Evolutionary conservation across 2,329 filamentous ascomycete species (phyloP).

Genomic region (Colletotrichum chlorophyti): DNA sequence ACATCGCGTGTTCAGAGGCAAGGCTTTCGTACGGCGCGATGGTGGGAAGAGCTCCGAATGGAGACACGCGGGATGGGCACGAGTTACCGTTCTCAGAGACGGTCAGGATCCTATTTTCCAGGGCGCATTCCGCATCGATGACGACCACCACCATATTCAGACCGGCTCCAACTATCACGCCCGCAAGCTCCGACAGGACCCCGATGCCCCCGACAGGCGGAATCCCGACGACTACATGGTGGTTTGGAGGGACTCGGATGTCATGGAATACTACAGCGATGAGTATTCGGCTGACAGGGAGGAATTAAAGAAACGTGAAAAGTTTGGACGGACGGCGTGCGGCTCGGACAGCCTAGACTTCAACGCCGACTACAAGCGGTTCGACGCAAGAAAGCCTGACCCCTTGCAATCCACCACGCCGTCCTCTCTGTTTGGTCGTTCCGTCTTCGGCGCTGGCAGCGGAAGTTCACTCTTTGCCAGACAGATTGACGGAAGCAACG

Average conservation of each 20-base stretch:
- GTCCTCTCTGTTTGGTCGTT: constrained; percentile 73
- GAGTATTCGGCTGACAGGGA: constrained; percentile 54
- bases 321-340: constrained; percentile 61
- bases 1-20: constrained; percentile 86
- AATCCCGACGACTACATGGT: constrained; percentile 79
- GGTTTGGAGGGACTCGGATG: constrained; percentile 90
- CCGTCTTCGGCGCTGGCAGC: constrained; percentile 80
- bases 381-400: constrained; percentile 49
- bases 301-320: constrained; percentile 68
- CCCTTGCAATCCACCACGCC: constrained; percentile 68
- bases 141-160: constrained; percentile 88
- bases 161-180: constrained; percentile 75
- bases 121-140: constrained; percentile 82
- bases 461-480: no score
- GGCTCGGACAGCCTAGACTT: constrained; percentile 78
- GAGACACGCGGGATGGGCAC: constrained; percentile 85
- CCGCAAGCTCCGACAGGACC: constrained; percentile 76
- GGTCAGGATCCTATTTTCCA: constrained; percentile 84
- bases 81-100: constrained; percentile 79
- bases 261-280: constrained; percentile 56
- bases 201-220: constrained; percentile 59
- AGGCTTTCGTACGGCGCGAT: constrained; percentile 71
- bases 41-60: constrained; percentile 63
- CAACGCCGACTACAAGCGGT: constrained; percentile 72
- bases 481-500: constrained; percentile 76